Evolutionary conservation across 352 stramenopile species (phyloP), one percentile per base, ranked within the genome.

Genomic region (Pythium graminicola): DNA sequence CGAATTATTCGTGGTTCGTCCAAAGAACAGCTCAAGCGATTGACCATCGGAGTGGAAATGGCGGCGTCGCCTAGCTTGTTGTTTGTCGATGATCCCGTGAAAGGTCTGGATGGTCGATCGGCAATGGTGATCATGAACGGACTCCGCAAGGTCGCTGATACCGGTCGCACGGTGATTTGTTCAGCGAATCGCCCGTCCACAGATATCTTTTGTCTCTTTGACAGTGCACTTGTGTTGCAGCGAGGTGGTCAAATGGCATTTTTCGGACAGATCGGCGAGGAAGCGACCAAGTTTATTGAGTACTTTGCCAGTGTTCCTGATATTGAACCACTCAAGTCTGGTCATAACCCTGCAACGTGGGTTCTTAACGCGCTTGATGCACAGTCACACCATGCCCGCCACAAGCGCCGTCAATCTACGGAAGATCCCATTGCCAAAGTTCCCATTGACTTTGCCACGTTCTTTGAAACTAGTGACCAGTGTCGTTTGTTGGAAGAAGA

Each of bases 31-130:
- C 85, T 89, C 61, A 98, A 97, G 68, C 72, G 90, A n/a, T 66
- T 97, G 31, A 91, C 88, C 8, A 97, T 98, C 51, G 93, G 77
- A 38, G 77, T 95, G 3, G 88, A 98, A 63, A 72, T 98, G 22
- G 91, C 95, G 8, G 59, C 84, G 7, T 97, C 97, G 64, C 93
- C 93, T 16, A 89, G 90, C 59, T 70, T 98, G 35, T 51, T 98
- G 43, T 96, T 98, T 60, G 57, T 98, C 17, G 89, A 97, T 52
- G 93, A 97, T 60, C 89, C 89, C 1, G 97, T 88, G 0, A 88
- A 66, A 62, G 85, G 87, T 26, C 58, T 98, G n/a, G 89, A 98
- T 57, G 72, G 80, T 0, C 81, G 79, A 10, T 79, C 89, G 24
- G 89, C 88, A 6, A 65, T 84, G 42, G 87, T 92, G 42, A 81